Evolutionary conservation across 305 asterid species (phyloP).

Genomic region (Petunia hybrid): DNA sequence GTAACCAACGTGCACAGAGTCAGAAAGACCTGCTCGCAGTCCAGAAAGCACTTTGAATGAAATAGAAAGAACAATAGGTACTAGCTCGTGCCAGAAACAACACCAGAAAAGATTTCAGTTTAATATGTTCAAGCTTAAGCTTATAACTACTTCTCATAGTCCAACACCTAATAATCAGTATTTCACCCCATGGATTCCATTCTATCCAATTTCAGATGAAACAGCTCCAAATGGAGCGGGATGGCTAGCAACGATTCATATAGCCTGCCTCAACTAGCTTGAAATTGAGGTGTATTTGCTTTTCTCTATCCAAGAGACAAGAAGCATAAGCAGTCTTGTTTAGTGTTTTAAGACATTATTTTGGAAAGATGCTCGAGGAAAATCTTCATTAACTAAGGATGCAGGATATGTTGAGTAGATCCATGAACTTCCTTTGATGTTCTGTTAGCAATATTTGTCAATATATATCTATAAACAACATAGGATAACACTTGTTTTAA

Average conservation of each 20-base stretch:
- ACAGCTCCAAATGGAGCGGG: background rate
- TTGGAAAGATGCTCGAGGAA: background rate
- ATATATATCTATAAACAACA: constrained; percentile 23
- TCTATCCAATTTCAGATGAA: background rate
- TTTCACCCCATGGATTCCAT: too few relatives aligned
- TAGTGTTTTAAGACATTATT: constrained; percentile 11
- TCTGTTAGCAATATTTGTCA: constrained; percentile 6
- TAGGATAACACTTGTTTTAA: background rate
- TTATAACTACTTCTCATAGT: background rate
- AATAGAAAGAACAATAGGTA: constrained; percentile 28
- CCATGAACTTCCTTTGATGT: constrained; percentile 2
- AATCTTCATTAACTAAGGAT: background rate
- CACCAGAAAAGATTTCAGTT: background rate
- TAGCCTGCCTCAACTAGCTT: background rate
- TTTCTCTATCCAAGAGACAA: background rate
- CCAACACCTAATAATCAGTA: background rate
- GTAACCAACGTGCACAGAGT: constrained; percentile 81
- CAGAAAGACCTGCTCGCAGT: constrained; percentile 70
- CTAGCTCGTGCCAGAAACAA: constrained; percentile 26
- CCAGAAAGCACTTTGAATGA: constrained; percentile 37
- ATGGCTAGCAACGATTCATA: background rate
- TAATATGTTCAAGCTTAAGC: constrained; percentile 17
- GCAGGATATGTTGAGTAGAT: background rate
- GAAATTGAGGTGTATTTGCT: background rate
- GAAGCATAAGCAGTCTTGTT: constrained; percentile 4